Evolutionary conservation across 352 stramenopile species (phyloP).

Genomic region (Phytophthora idaei): DNA sequence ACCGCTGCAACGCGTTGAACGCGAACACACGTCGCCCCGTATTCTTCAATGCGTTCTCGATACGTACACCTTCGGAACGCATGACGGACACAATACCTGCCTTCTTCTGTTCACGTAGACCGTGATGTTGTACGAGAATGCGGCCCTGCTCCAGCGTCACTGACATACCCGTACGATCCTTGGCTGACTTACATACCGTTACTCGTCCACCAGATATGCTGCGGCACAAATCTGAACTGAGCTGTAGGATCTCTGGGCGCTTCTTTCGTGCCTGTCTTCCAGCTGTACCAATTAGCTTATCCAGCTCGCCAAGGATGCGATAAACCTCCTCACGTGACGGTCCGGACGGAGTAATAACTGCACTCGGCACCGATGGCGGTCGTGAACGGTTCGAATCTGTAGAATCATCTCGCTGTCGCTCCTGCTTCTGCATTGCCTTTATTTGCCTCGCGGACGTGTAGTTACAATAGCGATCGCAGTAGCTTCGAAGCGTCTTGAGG

Average conservation of each 20-base stretch:
- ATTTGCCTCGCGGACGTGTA: slow-evolving; percentile 57
- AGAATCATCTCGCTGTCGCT: slow-evolving; percentile 21
- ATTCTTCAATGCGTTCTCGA: slow-evolving; percentile 89
- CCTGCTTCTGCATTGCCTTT: slow-evolving; percentile 34
- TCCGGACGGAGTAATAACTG: slow-evolving; percentile 10
- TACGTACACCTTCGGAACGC: slow-evolving; percentile 82
- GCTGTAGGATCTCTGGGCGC: slow-evolving; percentile 83
- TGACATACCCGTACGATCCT: slow-evolving; percentile 98
- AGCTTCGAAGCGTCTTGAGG: slow-evolving; percentile 66
- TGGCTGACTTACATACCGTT: slow-evolving; percentile 98
- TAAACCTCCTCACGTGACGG: slow-evolving; percentile 61
- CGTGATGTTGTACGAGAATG: slow-evolving; percentile 83
- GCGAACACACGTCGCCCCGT: slow-evolving; percentile 82
- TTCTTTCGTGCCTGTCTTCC: slow-evolving; percentile 79
- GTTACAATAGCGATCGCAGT: slow-evolving; percentile 82
- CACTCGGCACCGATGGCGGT: slow-evolving; percentile 3
- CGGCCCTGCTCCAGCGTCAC: slow-evolving; percentile 95
- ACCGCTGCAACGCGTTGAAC: slow-evolving; percentile 87
- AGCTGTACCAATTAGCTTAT: slow-evolving; percentile 74
- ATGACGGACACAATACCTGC: slow-evolving; percentile 81
- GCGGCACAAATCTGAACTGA: slow-evolving; percentile 83
- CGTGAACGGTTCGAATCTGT: slow-evolving; percentile 11
- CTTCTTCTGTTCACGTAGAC: slow-evolving; percentile 74
- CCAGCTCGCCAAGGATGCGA: slow-evolving; percentile 59
- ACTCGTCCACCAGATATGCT: slow-evolving; percentile 88